Base-by-base conservation (phyloP, 768 basidiomycete genomes). In the Boletus bicolor region DNA sequence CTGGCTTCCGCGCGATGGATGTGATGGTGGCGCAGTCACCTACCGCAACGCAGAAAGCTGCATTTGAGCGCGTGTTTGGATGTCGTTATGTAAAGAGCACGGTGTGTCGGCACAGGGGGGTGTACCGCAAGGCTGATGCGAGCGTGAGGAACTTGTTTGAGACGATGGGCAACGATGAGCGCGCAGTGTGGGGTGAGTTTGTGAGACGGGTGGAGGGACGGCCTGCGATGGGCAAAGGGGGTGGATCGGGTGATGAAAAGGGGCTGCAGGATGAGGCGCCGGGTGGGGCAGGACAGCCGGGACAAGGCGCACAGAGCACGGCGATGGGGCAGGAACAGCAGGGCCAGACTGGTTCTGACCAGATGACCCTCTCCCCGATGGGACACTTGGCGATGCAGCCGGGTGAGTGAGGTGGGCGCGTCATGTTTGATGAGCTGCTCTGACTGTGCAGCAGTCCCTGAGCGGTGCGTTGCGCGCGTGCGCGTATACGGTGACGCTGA, bases 1-100 rank as follows among this genome's bases (percentile, higher is more conserved):
- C 69, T 1, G 86, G 87, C 2, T 86, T 89, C 67, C 76, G 74
- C 37, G 70, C 79, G 39, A 80, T 79, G 75, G 75, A 77, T 51
- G 19, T 53, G n/a, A 59, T 78, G 41, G 71, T 72, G 9, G 59
- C 63, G 0, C 63, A 70, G 49, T 65, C 64, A 54, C 41, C 77
- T 71, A 59, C 75, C 68, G 75, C 82, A 62, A 87, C 84, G 4
- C 86, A 87, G 61, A 81, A 80, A n/a, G 72, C 73, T 2, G 84
- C 86, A 7, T 88, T 88, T 54, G 84, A 87, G 66, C 82, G 82
- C 42, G 82, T 87, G 38, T 89, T 89, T 68, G 82, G 83, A 35
- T 82, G 79, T 60, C 77, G 84, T 32, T 88, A 88, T 64, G 85
- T 88, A 35, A 88, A 88, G 70, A 84, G 82, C 63, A 88, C 86